Evolutionary conservation across 441 rosid species (phyloP), one percentile per base, ranked within the genome.

Genomic region (Lagerstroemia fauriei): DNA sequence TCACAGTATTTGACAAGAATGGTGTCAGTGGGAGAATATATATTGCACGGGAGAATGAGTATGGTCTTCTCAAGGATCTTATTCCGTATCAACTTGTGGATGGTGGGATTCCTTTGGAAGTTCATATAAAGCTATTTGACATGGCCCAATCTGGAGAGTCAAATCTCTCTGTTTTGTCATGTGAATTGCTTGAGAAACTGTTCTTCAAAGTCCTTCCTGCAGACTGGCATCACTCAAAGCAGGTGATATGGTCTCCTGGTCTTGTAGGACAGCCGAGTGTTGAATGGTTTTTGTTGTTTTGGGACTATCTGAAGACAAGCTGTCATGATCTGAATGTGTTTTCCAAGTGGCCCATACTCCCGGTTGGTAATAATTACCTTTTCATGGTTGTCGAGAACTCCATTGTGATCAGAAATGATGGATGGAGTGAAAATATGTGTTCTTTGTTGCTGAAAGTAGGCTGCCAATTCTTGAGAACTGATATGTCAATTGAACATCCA

Each of bases 351-450:
- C 99, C 99, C 79, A 92, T 96, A 90, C 86, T 96, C 87, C 99
- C 99, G 81, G 95, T 93, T 84, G 97, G 91, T 81, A 94, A 91
- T 81, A 84, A 51, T 87, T 88, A 77, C 88, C 97, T 96, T 79
- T 85, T 92, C 91, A 93, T 84, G 87, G 90, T 96, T 80, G 88
- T 88, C 87, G 90, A 92, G 87, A 93, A 90, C 87, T 94, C 99
- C 73, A 87, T 89, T 84, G 95, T 96, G 84, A 88, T 96, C 78
- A 90, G 83, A 85, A 92, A 91, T 88, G 94, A 92, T 85, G 98
- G 98, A 27, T 96, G 98, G 99, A 96, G 97, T 83, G 99, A 96
- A 87, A 96, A 96, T 86, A 94, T 96, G 98, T 92, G 92, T 71
- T 91, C 96, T 82, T 88, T 96, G 90, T 88, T 96, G 91, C 85